Conservation (phyloP, 768 basidiomycete genomes). For the Phanerodontia chrysosporium region DNA sequence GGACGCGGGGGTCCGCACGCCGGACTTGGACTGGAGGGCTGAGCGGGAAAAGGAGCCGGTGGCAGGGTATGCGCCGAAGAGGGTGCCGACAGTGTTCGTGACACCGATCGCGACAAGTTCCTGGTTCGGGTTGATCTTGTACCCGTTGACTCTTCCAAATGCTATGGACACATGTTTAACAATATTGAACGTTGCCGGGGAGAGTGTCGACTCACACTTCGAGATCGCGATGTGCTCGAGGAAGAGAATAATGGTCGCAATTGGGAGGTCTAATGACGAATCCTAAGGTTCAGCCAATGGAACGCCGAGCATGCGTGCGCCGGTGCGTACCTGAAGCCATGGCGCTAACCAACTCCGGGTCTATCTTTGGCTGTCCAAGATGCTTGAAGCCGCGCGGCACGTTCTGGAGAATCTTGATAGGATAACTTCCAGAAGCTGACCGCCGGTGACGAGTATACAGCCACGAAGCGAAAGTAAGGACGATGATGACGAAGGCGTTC, state of each 20-base stretch:
- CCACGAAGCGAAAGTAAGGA: constrained; percentile 86
- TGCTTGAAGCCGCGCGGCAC: constrained; percentile 82
- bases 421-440: constrained; percentile 56
- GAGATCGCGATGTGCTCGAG: constrained; percentile 95
- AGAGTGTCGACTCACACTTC: constrained; percentile 53
- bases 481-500: constrained; percentile 81
- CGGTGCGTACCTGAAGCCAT: constrained; percentile 36
- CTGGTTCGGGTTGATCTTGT: constrained; percentile 90
- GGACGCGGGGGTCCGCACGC: constrained; percentile 88
- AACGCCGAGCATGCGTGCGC: too few relatives aligned
- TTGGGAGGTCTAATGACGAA: constrained; percentile 54
- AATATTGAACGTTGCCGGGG: background rate
- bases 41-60: constrained; percentile 97
- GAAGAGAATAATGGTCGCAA: constrained; percentile 82
- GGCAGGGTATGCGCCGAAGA: constrained; percentile 89
- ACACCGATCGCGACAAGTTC: constrained; percentile 96
- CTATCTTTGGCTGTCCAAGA: constrained; percentile 42
- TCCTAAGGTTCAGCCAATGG: background rate
- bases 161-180: constrained; percentile 36
- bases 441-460: constrained; percentile 65
- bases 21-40: constrained; percentile 91
- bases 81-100: constrained; percentile 85
- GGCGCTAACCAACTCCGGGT: constrained; percentile 50
- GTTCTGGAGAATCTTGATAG: constrained; percentile 75
- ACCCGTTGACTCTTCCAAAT: constrained; percentile 89